Evolutionary conservation across 2,329 filamentous ascomycete genomes (phyloP).

Genomic region (Rhytidhysteron rufulum): DNA sequence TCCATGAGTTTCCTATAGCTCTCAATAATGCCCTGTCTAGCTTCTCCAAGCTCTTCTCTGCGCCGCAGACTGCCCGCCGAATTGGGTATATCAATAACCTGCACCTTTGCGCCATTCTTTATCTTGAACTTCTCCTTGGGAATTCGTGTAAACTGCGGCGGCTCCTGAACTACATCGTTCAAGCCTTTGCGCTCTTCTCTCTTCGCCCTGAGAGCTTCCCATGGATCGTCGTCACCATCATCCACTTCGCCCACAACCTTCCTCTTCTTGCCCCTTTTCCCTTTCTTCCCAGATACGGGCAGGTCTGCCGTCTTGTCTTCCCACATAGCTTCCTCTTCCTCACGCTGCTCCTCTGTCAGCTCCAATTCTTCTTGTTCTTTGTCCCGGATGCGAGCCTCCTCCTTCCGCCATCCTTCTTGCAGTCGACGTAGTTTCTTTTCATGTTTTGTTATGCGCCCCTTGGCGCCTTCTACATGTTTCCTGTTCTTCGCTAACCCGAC

Average conservation of each 20-base stretch:
- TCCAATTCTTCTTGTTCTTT: constrained; percentile 74
- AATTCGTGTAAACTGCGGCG: constrained; percentile 66
- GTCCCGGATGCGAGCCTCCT: constrained; percentile 57
- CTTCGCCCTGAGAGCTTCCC: constrained; percentile 65
- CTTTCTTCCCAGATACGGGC: constrained; percentile 54
- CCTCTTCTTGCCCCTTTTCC: constrained; percentile 46
- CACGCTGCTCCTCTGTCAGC: constrained; percentile 60
- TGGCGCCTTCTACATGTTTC: constrained; percentile 62
- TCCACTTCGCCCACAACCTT: constrained; percentile 49
- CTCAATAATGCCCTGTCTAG: constrained; percentile 68
- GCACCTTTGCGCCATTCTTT: constrained; percentile 60
- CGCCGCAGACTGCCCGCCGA: constrained; percentile 66
- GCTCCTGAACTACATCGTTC: constrained; percentile 65
- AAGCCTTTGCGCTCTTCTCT: constrained; percentile 53
- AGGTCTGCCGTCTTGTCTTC: constrained; percentile 61
- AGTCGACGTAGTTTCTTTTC: constrained; percentile 70
- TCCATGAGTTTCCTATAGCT: constrained; percentile 68
- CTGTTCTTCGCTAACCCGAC: constrained; percentile 60
- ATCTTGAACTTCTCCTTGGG: constrained; percentile 63
- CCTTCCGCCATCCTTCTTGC: constrained; percentile 56
- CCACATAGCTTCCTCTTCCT: constrained; percentile 60
- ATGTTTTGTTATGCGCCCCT: constrained; percentile 69
- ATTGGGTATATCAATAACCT: constrained; percentile 66
- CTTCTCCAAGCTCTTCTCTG: constrained; percentile 68
- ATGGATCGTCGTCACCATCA: constrained; percentile 68